Evolutionary conservation across 2,329 filamentous ascomycete genomes (phyloP).

Genomic region (Talaromyces sp.): DNA sequence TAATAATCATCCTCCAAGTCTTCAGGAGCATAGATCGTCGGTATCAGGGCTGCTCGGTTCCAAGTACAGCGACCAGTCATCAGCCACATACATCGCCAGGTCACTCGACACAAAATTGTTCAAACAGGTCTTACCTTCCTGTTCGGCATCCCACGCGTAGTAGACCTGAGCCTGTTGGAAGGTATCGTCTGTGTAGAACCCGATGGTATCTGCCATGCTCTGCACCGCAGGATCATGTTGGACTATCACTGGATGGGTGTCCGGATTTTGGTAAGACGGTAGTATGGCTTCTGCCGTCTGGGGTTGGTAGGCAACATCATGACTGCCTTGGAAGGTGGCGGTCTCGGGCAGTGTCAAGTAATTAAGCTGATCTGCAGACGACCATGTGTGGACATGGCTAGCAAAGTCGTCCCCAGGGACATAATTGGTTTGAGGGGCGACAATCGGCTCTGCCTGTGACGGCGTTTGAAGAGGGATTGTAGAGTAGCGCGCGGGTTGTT

Average conservation of each 20-base stretch:
- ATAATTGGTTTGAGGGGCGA: background rate
- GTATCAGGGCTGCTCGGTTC: constrained; percentile 12
- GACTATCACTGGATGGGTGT: background rate
- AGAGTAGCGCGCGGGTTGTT: constrained; percentile 1
- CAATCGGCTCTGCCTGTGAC: background rate
- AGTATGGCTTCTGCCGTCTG: background rate
- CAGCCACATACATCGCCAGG: constrained; percentile 18
- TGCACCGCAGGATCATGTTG: background rate
- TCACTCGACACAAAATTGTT: constrained; percentile 9
- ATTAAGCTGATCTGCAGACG: constrained; percentile 13
- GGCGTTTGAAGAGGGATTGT: background rate
- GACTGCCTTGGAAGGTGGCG: background rate
- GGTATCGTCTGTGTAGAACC: constrained; percentile 9
- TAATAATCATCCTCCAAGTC: constrained; percentile 58
- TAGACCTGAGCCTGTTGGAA: constrained; percentile 16
- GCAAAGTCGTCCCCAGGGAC: background rate
- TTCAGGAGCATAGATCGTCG: constrained; percentile 9
- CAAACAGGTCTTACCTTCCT: constrained; percentile 20
- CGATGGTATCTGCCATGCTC: constrained; percentile 2
- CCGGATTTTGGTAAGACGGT: background rate
- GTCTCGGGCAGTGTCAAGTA: background rate
- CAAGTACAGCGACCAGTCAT: constrained; percentile 17
- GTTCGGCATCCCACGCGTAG: constrained; percentile 17
- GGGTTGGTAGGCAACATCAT: background rate
- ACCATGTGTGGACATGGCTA: constrained; percentile 12